These are phyloP conservation scores for Heimioporus retisporus DNA, from an alignment of 1,284 basidiomycete genomes.

Conservation along the genomic window DNA sequence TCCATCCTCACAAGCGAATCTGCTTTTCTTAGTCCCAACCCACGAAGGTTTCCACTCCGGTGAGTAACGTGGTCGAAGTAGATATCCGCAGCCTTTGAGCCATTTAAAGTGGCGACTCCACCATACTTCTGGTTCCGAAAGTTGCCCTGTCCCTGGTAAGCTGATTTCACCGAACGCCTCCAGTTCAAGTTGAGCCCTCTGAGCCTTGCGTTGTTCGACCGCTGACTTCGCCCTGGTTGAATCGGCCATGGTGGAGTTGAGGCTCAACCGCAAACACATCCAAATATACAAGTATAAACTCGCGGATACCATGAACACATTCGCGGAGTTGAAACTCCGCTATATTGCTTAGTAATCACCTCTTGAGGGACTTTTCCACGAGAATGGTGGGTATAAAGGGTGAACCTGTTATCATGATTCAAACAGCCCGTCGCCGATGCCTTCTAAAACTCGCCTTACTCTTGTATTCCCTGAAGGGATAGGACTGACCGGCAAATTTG, in stretches of 20 bases:
- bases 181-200: background rate
- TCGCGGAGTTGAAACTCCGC: constrained; percentile 9
- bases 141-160: background rate
- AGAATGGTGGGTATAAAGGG: background rate
- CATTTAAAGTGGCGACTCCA: constrained; percentile 1
- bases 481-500: background rate
- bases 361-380: constrained; percentile 4
- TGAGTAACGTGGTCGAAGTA: constrained; percentile 6
- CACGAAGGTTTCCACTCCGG: constrained; percentile 7
- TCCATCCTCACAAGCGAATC: constrained; percentile 7
- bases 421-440: background rate
- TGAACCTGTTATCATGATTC: background rate
- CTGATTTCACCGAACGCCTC: constrained; percentile 1
- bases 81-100: constrained; percentile 7
- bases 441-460: background rate
- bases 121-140: constrained; percentile 10
- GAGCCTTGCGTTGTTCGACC: background rate
- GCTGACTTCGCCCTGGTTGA: background rate
- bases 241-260: too few species aligned
- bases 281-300: too few species aligned
- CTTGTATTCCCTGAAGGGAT: background rate
- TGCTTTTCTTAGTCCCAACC: background rate
- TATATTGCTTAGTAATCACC: background rate
- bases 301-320: background rate
- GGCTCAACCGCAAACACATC: too few species aligned